Percentiles rank a stretch among this genome's conserved stretches.
Evolutionary conservation across 148 eudicot genomes (phyloP).

Genomic region (Nepenthes gracilis): DNA sequence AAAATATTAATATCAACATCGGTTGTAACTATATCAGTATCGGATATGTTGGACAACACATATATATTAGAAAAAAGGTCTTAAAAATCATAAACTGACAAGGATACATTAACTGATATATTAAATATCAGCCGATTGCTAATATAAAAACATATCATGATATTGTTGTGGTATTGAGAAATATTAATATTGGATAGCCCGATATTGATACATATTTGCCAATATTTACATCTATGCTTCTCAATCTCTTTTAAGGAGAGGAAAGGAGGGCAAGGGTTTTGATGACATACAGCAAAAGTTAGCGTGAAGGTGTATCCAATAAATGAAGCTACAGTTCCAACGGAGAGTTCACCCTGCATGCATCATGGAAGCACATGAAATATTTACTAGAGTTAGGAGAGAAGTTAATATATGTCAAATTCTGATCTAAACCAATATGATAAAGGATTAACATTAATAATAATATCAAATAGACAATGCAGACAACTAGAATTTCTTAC

Average conservation of each 20-base stretch:
- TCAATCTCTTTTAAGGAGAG: not conserved
- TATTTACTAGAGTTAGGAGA: not conserved
- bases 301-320: slow-evolving; percentile 95
- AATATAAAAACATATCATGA: too few relatives aligned
- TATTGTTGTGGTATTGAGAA: too few relatives aligned
- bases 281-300: slow-evolving; percentile 82
- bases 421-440: not conserved
- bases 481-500: slow-evolving; percentile 30
- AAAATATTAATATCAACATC: too few relatives aligned
- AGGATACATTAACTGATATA: too few relatives aligned
- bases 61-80: too few relatives aligned
- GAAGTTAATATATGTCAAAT: not conserved
- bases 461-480: not conserved
- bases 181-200: too few relatives aligned
- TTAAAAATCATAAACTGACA: too few relatives aligned
- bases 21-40: too few relatives aligned
- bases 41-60: too few relatives aligned
- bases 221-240: not conserved
- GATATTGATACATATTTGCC: too few relatives aligned
- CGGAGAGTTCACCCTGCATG: slow-evolving; percentile 85
- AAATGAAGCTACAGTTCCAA: slow-evolving; percentile 86
- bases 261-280: not conserved
- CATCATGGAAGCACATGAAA: slow-evolving; percentile 1
- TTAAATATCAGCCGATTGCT: too few relatives aligned
- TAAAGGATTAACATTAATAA: not conserved